Conservation (phyloP, 1,284 basidiomycete genomes). For the Trichosporon ovoides region DNA sequence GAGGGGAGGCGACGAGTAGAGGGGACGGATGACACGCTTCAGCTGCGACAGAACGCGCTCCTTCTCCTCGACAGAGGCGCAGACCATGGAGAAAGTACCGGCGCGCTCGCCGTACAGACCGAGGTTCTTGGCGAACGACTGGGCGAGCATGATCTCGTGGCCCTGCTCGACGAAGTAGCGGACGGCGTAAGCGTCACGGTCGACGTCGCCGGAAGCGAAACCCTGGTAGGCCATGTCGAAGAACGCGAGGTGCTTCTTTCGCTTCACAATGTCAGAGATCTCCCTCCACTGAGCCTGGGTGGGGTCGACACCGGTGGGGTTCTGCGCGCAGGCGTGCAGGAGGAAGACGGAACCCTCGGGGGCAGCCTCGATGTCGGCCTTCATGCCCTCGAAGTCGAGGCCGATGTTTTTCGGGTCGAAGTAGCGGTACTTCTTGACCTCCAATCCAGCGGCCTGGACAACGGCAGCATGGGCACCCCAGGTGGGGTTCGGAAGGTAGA, state of each 20-base stretch:
- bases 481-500: constrained; percentile 90
- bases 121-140: constrained; percentile 99
- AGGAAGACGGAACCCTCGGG: constrained; percentile 50
- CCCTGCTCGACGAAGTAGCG: constrained; percentile 88
- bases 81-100: constrained; percentile 85
- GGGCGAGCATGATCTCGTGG: constrained; percentile 77
- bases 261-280: constrained; percentile 77
- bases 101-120: constrained; percentile 96
- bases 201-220: constrained; percentile 83
- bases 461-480: constrained; percentile 96
- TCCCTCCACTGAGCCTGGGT: constrained; percentile 89
- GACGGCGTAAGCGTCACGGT: constrained; percentile 87
- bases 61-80: constrained; percentile 69
- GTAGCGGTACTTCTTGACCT: constrained; percentile 73
- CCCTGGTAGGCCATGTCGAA: constrained; percentile 84
- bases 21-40: constrained; percentile 92
- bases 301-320: constrained; percentile 96
- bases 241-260: constrained; percentile 56
- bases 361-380: constrained; percentile 66
- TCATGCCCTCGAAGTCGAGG: constrained; percentile 87
- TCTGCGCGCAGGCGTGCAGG: constrained; percentile 55
- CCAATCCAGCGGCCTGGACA: constrained; percentile 82
- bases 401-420: constrained; percentile 93
- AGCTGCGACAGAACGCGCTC: constrained; percentile 86
- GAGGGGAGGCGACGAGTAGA: constrained; percentile 97